Evolutionary conservation across 2,329 filamentous ascomycete species (phyloP).

Genomic region (Fusarium floridanum): DNA sequence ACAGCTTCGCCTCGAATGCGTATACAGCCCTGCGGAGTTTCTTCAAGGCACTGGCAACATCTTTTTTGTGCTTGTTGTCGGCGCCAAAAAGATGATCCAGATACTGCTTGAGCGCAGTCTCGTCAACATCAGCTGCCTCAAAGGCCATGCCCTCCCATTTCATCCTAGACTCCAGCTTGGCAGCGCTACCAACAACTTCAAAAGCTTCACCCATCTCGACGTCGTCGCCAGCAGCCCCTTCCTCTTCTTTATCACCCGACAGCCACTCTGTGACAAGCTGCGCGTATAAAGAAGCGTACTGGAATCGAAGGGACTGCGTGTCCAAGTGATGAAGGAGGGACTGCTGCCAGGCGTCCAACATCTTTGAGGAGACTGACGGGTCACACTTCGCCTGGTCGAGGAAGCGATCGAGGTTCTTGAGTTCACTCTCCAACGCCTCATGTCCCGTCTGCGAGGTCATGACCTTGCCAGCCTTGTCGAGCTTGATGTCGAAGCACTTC

Average conservation of each 20-base stretch:
- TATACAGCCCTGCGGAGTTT: constrained; percentile 46
- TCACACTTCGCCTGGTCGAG: constrained; percentile 56
- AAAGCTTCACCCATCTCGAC: constrained; percentile 53
- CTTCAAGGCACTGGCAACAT: constrained; percentile 42
- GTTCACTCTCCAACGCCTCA: constrained; percentile 47
- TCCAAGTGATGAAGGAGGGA: constrained; percentile 55
- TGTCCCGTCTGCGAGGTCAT: constrained; percentile 41
- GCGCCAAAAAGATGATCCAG: constrained; percentile 57
- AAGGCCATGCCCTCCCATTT: constrained; percentile 63
- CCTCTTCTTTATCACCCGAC: constrained; percentile 43
- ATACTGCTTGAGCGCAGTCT: constrained; percentile 54
- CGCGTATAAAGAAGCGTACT: constrained; percentile 60
- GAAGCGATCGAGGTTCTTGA: constrained; percentile 57
- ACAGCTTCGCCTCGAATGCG: constrained; percentile 49
- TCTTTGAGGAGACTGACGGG: constrained; percentile 54
- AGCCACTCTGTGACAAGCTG: constrained; percentile 64
- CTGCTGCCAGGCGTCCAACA: constrained; percentile 52
- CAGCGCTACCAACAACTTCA: constrained; percentile 56
- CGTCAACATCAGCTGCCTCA: constrained; percentile 53
- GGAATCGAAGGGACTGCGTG: constrained; percentile 57
- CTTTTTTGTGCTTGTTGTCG: constrained; percentile 40
- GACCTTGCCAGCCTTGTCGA: constrained; percentile 46
- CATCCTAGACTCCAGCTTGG: constrained; percentile 54
- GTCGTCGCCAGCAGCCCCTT: constrained; percentile 24
- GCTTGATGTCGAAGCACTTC: constrained; percentile 50